A percentile compares a stretch with the other conserved stretches of the same genome.
phyloP scores from a whole-genome alignment of 345 rosid genomes.

The Corchorus capsularis region DNA sequence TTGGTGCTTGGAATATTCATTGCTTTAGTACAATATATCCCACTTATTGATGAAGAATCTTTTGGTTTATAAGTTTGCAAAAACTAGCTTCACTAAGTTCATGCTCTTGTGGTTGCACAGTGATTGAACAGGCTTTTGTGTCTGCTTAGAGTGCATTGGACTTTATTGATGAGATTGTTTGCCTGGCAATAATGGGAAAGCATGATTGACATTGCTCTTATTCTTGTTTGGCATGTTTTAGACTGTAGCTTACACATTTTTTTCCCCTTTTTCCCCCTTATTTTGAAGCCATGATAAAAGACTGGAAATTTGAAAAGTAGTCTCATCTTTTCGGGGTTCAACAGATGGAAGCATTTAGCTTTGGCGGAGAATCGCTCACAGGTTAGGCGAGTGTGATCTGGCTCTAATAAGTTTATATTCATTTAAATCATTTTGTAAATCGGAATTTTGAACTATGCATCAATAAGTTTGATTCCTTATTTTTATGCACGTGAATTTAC shows the following conservation, averaged over 20 bases:
- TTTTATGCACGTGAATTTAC: background rate
- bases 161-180: background rate
- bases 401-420: background rate
- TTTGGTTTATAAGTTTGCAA: background rate
- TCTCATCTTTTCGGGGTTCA: constrained; percentile 5
- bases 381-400: constrained; percentile 1
- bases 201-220: background rate
- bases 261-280: background rate
- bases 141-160: too few species aligned
- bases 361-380: background rate
- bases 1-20: background rate
- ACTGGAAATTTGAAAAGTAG: background rate
- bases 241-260: background rate
- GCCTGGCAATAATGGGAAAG: background rate
- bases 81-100: background rate
- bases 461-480: background rate
- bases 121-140: background rate
- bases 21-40: background rate
- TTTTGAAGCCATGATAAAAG: background rate
- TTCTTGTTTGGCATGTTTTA: background rate
- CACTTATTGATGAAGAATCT: background rate
- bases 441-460: constrained; percentile 1
- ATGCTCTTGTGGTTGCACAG: background rate
- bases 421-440: constrained; percentile 7
- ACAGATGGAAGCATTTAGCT: constrained; percentile 1